Base-by-base conservation (phyloP, 768 basidiomycete species). In the Russula brevipes region DNA sequence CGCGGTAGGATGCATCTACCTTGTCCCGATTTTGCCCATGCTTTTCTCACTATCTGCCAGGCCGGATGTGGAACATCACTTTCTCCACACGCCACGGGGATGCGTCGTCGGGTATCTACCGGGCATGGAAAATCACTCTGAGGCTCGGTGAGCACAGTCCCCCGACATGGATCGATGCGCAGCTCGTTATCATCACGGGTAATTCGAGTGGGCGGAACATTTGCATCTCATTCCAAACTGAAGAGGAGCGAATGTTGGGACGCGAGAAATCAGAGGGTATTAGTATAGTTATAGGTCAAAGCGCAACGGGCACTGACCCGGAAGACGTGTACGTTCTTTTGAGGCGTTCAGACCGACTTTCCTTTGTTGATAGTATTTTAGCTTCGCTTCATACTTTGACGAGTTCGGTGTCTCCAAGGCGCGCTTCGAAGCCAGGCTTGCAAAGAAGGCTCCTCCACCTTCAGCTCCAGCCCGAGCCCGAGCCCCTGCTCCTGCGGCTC, bases 101-200 rank as follows among this genome's bases (percentile, higher is more conserved):
- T 24, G 24, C 24, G 24, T 24, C 38, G 8, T 24, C 38, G 8
- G 12, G 38, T 5, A 39, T 39, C 7, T 9, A 39, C 38, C 0
- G 1, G 14, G 5, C 50, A 19, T 52, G 63, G 58, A 58, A 0
- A 45, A 74, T 85, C 42, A 72, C 76, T 0, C 78, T 87, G 0
- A 76, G 76, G 1, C 70, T 87, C 24, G 72, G 82, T 6, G 82
- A 83, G 59, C 75, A 81, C 54, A 85, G 84, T 63, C 79, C 85
- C 0, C 81, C 85, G 1, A 84, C 84, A 6, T 81, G 76, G 66
- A 64, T 86, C 49, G 80, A 85, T 68, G 80, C 82, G 0, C 77
- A 76, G 5, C 73, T 87, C 8, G 60, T 83, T 45, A 75, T 85
- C 35, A 70, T 73, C n/a, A n/a, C n/a, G 0, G 73, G 78, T 19